Evolutionary conservation across 352 stramenopile species (phyloP), one percentile per base, ranked within the genome.

Genomic region (Globisporangium paroecandrum): DNA sequence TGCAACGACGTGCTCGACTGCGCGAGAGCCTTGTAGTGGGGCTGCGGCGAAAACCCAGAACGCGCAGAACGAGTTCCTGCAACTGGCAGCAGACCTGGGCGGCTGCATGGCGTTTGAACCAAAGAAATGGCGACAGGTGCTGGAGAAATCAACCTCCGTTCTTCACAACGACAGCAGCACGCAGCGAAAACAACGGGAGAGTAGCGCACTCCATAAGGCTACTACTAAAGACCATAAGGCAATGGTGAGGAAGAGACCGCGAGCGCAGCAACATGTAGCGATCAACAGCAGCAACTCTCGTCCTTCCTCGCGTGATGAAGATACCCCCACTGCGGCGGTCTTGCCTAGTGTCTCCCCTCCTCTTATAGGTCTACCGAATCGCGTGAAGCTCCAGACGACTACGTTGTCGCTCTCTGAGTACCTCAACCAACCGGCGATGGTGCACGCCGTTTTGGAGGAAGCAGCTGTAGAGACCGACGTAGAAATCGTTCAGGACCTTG

Each of bases 91-190:
- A 0, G 81, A 83, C 12, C 55, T 91, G 58, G 58, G 78, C 63
- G 54, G 58, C 22, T 91, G 83, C 69, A 81, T 79, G 65, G 66
- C 71, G 5, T 91, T 89, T 55, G 71, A 89, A 65, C 81, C 83
- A 54, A 86, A 79, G 67, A 77, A 77, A 64, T 91, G 81, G 81
- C 71, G 70, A 1, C 57, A 73, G 0, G 76, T 89, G 61, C 60
- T 91, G 60, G 73, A 81, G 20, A 75, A 77, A 49, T 85, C 78
- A 0, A 68, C 65, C 2, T 58, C 58, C 1, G 57, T 81, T 41
- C 64, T 89, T 20, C 2, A 27, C 24, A 41, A 15, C 3, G 24
- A 29, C 22, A 54, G 43, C 29, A 24, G 2, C 4, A 54, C 22
- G 38, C n/a, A 59, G 12, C 55, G n/a, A 25, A 29, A 3, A 13